A percentile compares a stretch with the other conserved stretches of the same genome.
These are phyloP conservation scores for Spiraea crenata DNA, from an alignment of 331 rosid species.

Conservation along the genomic window DNA sequence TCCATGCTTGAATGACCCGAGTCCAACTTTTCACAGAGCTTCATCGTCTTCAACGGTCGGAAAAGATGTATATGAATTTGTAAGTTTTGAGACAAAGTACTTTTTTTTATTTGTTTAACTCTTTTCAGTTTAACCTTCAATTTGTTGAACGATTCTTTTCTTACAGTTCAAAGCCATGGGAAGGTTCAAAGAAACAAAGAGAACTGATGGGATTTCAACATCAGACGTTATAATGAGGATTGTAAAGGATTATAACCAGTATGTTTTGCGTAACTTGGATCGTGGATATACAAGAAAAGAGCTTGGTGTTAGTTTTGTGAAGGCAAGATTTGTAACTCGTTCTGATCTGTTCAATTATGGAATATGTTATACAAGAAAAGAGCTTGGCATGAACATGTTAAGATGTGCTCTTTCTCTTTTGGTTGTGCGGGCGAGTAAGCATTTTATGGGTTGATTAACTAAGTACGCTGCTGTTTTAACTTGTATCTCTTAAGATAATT, in stretches of 20 bases:
- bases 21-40: constrained; percentile 58
- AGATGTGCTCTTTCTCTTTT: constrained; percentile 72
- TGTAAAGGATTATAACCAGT: constrained; percentile 87
- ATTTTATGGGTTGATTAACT: too few relatives aligned
- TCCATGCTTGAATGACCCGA: constrained; percentile 92
- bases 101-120: neutral
- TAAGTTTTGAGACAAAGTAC: constrained; percentile 35
- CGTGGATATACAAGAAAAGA: constrained; percentile 92
- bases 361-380: too few relatives aligned
- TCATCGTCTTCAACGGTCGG: too few relatives aligned
- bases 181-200: constrained; percentile 78
- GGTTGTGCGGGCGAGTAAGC: constrained; percentile 75
- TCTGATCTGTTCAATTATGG: too few relatives aligned
- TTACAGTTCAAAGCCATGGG: constrained; percentile 82
- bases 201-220: constrained; percentile 89
- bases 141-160: constrained; percentile 22
- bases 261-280: constrained; percentile 85
- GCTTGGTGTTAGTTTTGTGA: constrained; percentile 83
- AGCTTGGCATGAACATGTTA: too few relatives aligned
- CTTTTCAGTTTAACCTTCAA: constrained; percentile 8
- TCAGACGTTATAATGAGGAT: constrained; percentile 91
- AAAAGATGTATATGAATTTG: constrained; percentile 89
- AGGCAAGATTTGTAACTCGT: too few relatives aligned
- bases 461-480: constrained; percentile 6
- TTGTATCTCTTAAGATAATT: constrained; percentile 15